Conservation (phyloP, 2,329 filamentous ascomycete genomes). For the Colletotrichum limetticola region DNA sequence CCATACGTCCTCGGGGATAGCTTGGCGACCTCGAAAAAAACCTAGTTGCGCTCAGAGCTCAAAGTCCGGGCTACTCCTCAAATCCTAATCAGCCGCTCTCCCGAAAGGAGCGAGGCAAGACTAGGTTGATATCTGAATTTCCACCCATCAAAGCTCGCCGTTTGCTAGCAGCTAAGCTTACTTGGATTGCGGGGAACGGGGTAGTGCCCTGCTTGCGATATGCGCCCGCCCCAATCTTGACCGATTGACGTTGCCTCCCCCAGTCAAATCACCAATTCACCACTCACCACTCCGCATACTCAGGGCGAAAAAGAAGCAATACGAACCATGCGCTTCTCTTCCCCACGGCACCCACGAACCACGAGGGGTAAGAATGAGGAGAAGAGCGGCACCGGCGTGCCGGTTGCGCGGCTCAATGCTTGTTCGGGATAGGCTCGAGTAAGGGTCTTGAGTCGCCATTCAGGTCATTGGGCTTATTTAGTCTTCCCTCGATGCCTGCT, state of each 20-base stretch:
- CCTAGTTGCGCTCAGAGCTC: neutral
- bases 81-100: constrained; percentile 18
- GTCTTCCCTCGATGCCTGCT: neutral
- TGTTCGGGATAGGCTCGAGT: neutral
- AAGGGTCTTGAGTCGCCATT: neutral
- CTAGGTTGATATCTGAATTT: neutral
- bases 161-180: neutral
- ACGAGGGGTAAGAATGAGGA: constrained; percentile 11
- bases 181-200: constrained; percentile 14
- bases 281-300: neutral
- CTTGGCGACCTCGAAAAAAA: constrained; percentile 18
- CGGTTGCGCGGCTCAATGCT: constrained; percentile 13
- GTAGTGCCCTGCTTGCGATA: constrained; percentile 10
- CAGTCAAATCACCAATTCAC: too few relatives aligned
- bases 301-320: neutral
- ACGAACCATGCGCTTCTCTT: neutral
- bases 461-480: neutral
- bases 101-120: neutral
- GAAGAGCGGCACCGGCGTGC: constrained; percentile 10
- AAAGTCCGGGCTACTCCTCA: neutral
- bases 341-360: neutral
- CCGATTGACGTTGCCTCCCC: neutral
- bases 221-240: neutral
- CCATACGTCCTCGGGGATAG: neutral
- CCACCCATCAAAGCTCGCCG: constrained; percentile 21